Percentiles rank a stretch among this genome's conserved stretches.
These are phyloP conservation scores for Magnolia changhungtana DNA, from an alignment of 164 flowering plant genomes.

Conservation along the genomic window DNA sequence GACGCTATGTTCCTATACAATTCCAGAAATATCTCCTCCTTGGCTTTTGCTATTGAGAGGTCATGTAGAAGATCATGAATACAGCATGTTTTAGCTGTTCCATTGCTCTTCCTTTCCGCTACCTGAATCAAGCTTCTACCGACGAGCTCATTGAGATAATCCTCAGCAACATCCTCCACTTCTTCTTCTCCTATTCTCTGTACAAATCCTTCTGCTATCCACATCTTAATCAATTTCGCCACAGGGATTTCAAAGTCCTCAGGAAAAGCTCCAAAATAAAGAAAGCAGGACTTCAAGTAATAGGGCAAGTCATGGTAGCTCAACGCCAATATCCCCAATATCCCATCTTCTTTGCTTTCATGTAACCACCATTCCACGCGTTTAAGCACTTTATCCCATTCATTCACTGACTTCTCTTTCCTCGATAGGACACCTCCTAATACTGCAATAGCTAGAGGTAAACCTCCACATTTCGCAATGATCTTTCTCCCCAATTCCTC, in stretches of 20 bases:
- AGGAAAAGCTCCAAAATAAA: neutral
- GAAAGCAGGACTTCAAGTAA: neutral
- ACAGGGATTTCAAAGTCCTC: neutral
- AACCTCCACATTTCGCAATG: too few species aligned
- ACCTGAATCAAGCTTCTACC: neutral
- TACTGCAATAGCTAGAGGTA: too few species aligned
- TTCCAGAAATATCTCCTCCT: conserved; percentile 6
- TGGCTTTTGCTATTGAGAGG: neutral
- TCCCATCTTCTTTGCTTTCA: too few species aligned
- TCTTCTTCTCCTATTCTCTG: neutral
- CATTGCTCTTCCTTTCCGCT: neutral
- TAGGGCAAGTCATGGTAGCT: neutral
- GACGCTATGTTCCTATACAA: neutral
- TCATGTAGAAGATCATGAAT: neutral
- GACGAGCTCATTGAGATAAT: neutral
- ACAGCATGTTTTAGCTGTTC: neutral
- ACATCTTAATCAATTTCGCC: neutral
- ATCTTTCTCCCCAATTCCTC: too few species aligned
- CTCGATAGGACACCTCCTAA: too few species aligned
- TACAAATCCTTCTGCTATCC: neutral
- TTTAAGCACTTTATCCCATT: too few species aligned
- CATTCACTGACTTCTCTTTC: too few species aligned
- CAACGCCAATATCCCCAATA: neutral
- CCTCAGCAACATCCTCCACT: neutral
- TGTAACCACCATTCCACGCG: too few species aligned